Base-by-base conservation (phyloP, 768 basidiomycete species). In the Cystobasidium tubakii region DNA sequence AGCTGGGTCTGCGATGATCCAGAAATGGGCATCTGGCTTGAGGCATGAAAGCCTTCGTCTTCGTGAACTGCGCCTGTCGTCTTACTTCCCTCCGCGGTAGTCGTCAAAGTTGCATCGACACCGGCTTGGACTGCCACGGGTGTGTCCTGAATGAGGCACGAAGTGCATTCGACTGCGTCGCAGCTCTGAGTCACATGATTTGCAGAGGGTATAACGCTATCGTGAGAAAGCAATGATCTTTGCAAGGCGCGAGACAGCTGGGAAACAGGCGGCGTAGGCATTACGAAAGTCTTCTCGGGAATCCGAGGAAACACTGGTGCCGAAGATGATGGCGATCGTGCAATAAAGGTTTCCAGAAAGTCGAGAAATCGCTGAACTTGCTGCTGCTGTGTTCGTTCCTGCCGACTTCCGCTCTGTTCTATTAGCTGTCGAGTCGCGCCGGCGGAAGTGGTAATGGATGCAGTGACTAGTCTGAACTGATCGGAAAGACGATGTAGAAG, bases 401-500 rank as follows among this genome's bases (percentile, higher is more conserved):
- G 57, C 27, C 57, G 25, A 23, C 6, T 12, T 15, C 2, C 27
- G 23, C 57, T 60, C 33, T 60, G 57, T 25, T 60, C 29, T 6
- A 60, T 34, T 6, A 60, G 4, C 21, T 34, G 57, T 15, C 33
- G 25, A 34, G 57, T 60, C 2, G 25, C 13, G 13, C 1, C 3
- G 2, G 29, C 57, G 7, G 57, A 27, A 29, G 57, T 60, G 15
- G 12, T 60, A 12, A 60, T 60, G 10, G 57, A 60, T 60, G 57
- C 57, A 10, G 29, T 60, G 27, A 60, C 57, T 21, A 60, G 25
- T 21, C 57, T 60, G 29, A 60, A 29, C 23, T 60, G 57, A 60
- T 60, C 57, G 6, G 57, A 29, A 23, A 60, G 57, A 60, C 57
- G 57, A 60, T 60, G 57, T 27, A 60, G 29, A 12, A 60, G 25